These are phyloP conservation scores for Fraxinus latifolia DNA, from an alignment of 305 asterid species.

Conservation along the genomic window DNA sequence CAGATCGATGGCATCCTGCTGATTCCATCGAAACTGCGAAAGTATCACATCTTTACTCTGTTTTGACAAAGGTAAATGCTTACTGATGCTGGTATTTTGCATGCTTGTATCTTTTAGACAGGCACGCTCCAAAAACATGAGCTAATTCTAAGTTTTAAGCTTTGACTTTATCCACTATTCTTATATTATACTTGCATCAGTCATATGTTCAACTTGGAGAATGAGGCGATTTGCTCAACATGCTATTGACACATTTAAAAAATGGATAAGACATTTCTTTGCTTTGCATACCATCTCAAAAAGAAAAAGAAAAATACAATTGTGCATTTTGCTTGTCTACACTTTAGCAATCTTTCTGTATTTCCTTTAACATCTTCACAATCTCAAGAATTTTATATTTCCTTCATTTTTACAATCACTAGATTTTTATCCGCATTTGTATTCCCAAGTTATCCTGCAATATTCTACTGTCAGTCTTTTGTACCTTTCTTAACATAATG, in stretches of 20 bases:
- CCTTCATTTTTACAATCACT: not conserved
- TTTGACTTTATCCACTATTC: not conserved
- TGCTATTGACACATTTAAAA: not conserved
- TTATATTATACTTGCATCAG: not conserved
- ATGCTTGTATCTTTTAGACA: conserved; percentile 12
- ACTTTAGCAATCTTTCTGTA: not conserved
- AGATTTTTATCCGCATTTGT: not conserved
- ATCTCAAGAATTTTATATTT: not conserved
- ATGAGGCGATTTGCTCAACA: not conserved
- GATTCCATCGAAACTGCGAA: conserved; percentile 52
- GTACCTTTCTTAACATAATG: not conserved
- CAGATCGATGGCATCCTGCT: conserved; percentile 26
- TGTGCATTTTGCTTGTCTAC: not conserved
- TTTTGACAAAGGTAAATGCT: conserved; percentile 65
- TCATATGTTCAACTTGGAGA: not conserved
- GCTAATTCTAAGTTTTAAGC: conserved; percentile 19
- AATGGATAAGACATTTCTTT: not conserved
- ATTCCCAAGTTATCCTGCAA: not conserved
- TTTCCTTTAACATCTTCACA: not conserved
- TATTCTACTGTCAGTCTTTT: not conserved
- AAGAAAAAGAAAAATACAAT: not conserved
- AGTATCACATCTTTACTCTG: conserved; percentile 59
- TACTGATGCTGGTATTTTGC: conserved; percentile 19
- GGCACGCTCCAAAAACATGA: conserved; percentile 11
- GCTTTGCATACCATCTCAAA: not conserved